Evolutionary conservation across 768 basidiomycete genomes (phyloP).

Genomic region (Suillus tomentosus): DNA sequence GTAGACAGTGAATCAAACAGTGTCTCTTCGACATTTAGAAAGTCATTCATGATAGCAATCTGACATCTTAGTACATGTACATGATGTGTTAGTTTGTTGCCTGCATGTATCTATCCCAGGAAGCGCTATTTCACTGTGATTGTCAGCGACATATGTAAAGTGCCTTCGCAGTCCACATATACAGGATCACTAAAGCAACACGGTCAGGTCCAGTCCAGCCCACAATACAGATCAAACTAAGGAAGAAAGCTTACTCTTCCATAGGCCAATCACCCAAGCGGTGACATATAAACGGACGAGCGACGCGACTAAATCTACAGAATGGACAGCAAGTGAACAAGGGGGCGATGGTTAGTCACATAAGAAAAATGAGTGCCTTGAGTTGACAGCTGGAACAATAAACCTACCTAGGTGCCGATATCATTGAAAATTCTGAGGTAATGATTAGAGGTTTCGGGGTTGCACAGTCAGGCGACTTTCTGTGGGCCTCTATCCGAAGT

Average conservation of each 20-base stretch:
- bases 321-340: background rate
- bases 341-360: no score
- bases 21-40: no score
- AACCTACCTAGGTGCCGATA: background rate
- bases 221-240: background rate
- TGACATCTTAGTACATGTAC: no score
- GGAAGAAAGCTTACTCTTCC: background rate
- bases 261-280: background rate
- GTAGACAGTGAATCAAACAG: no score
- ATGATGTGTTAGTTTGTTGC: no score
- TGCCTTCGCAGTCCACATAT: background rate
- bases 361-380: background rate
- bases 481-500: background rate
- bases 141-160: background rate
- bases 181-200: background rate
- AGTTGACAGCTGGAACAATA: background rate
- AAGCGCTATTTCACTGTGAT: background rate
- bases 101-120: no score
- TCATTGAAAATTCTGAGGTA: background rate
- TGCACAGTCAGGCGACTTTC: background rate
- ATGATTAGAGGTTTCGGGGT: background rate
- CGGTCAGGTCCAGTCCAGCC: background rate
- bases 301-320: no score
- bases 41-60: no score
- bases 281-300: no score